A percentile compares a stretch with the other conserved stretches of the same genome.
phyloP scores from a whole-genome alignment of 306 rosid species.

The Prunus dulcis region DNA sequence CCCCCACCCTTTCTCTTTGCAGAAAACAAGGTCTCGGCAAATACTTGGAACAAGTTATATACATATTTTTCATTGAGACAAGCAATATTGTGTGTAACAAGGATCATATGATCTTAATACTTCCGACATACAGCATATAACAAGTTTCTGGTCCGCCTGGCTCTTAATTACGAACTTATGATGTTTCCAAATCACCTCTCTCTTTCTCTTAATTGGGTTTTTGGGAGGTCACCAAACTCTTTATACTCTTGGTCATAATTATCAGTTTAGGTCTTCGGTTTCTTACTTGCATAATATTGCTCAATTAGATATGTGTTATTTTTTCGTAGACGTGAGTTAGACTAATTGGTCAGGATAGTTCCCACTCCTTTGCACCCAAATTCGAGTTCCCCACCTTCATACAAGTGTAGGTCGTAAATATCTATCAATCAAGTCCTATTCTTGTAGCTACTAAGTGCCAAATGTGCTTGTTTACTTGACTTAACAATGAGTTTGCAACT shows the following conservation, averaged over 20 bases:
- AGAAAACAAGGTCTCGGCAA: background rate
- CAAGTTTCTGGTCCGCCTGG: background rate
- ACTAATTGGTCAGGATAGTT: no score
- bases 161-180: background rate
- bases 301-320: no score
- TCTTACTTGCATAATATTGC: background rate
- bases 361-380: no score
- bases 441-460: no score
- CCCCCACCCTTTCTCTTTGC: background rate
- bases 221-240: background rate
- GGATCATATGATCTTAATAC: background rate
- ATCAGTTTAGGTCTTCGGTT: background rate
- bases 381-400: no score
- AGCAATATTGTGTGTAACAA: background rate
- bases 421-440: no score
- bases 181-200: background rate
- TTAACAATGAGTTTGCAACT: no score
- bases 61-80: background rate
- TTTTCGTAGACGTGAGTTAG: no score
- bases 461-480: no score
- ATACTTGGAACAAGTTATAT: background rate
- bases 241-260: background rate
- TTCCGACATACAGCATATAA: constrained; percentile 26
- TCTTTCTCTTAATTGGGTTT: background rate
- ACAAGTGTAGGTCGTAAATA: no score